Conservation (phyloP, 1,284 basidiomycete species). For the Ustilago bromivora region DNA sequence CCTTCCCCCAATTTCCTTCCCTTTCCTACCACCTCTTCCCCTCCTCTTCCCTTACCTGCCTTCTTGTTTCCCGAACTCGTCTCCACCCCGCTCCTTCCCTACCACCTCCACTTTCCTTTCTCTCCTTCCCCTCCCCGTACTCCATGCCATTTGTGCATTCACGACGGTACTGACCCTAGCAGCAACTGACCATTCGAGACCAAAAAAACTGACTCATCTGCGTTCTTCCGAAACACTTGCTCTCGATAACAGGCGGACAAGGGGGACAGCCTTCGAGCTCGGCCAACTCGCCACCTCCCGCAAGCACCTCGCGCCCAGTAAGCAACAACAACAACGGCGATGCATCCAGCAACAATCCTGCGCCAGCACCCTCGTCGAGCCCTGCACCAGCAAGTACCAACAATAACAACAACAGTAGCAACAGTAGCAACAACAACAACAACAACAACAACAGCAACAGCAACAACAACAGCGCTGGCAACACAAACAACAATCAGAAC, state of each 20-base stretch:
- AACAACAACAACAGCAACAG: constrained; percentile 5
- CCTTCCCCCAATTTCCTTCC: constrained; percentile 10
- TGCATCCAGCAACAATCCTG: constrained; percentile 18
- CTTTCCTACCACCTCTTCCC: neutral
- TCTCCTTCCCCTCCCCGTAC: neutral
- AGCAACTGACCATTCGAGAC: neutral
- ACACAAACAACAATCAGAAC: constrained; percentile 20
- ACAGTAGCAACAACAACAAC: constrained; percentile 15
- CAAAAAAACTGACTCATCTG: constrained; percentile 9
- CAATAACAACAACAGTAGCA: constrained; percentile 19
- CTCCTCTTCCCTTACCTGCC: neutral
- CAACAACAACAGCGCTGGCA: constrained; percentile 3
- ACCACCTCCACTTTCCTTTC: neutral
- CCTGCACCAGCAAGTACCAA: constrained; percentile 18
- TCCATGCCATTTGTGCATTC: neutral
- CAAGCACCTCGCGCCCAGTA: constrained; percentile 11
- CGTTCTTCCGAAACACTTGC: neutral
- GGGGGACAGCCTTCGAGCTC: constrained; percentile 29
- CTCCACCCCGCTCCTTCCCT: neutral
- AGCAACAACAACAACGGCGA: constrained; percentile 20
- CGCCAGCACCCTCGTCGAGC: constrained; percentile 23
- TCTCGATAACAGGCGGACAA: constrained; percentile 5
- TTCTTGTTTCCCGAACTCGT: neutral
- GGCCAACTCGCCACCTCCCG: constrained; percentile 16
- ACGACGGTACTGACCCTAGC: neutral